These are phyloP conservation scores for Drosera capensis DNA, from an alignment of 148 eudicot genomes.

Conservation along the genomic window DNA sequence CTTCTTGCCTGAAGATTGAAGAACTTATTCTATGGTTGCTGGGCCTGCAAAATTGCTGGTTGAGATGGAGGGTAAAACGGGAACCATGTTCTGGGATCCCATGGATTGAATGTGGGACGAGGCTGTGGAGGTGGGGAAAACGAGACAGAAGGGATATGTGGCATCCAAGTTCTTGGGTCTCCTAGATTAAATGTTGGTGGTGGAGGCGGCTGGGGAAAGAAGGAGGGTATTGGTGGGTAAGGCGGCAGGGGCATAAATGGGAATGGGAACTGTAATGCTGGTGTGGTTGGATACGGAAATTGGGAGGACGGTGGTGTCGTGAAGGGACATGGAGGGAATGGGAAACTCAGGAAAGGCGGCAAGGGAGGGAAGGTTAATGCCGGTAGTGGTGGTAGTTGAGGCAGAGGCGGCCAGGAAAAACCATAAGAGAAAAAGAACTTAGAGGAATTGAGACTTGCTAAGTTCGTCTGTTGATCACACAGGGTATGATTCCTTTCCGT, in stretches of 20 bases:
- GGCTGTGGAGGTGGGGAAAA: conserved; percentile 3
- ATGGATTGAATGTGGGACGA: conserved; percentile 5
- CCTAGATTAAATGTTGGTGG: conserved; percentile 7
- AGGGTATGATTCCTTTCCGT: conserved; percentile 26
- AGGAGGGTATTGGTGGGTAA: background rate
- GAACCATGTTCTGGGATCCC: conserved; percentile 6
- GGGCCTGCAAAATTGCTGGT: conserved; percentile 1
- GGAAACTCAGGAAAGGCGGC: background rate
- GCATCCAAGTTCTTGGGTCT: conserved; percentile 9
- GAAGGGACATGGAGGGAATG: background rate
- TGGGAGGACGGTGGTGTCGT: conserved; percentile 1
- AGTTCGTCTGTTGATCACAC: conserved; percentile 20
- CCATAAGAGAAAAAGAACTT: conserved; percentile 28
- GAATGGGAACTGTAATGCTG: background rate
- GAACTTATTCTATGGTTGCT: conserved; percentile 3
- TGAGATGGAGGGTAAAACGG: conserved; percentile 1
- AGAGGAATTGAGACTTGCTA: conserved; percentile 17
- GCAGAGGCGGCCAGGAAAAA: conserved; percentile 17
- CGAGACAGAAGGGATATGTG: background rate
- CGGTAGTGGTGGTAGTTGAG: conserved; percentile 4
- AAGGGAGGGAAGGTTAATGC: background rate
- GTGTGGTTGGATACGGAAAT: background rate
- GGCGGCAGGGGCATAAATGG: background rate
- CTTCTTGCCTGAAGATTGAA: too few relatives aligned
- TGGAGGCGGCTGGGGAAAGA: conserved; percentile 3